phyloP scores from a whole-genome alignment of 2,329 filamentous ascomycete genomes.

The Peltaster fructicola region DNA sequence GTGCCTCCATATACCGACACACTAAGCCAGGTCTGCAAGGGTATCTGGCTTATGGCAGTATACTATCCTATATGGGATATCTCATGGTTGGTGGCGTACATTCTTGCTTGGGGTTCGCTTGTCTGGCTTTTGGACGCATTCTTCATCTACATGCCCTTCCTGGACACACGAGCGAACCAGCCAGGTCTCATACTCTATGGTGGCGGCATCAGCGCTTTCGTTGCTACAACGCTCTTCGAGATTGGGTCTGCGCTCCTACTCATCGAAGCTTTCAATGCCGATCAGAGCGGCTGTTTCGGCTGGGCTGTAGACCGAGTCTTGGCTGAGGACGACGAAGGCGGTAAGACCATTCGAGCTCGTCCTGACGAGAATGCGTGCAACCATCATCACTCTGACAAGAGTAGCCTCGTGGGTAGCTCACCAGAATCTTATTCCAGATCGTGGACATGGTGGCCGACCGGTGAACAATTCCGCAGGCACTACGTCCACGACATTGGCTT shows the following conservation, averaged over 20 bases:
- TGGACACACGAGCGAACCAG: slow-evolving; percentile 36
- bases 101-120: slow-evolving; percentile 34
- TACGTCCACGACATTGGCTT: slow-evolving; percentile 47
- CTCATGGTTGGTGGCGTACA: slow-evolving; percentile 35
- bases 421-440: slow-evolving; percentile 5
- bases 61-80: slow-evolving; percentile 38
- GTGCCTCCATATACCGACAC: slow-evolving; percentile 20
- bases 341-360: slow-evolving; percentile 1
- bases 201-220: slow-evolving; percentile 44
- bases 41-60: slow-evolving; percentile 32
- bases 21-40: slow-evolving; percentile 16
- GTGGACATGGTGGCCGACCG: slow-evolving; percentile 45
- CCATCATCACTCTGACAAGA: slow-evolving; percentile 1
- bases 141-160: slow-evolving; percentile 45
- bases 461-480: slow-evolving; percentile 38
- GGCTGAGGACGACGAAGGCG: neutral
- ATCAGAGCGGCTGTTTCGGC: slow-evolving; percentile 44
- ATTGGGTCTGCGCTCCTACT: slow-evolving; percentile 42
- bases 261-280: slow-evolving; percentile 47
- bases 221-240: slow-evolving; percentile 53
- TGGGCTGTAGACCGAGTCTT: slow-evolving; percentile 43
- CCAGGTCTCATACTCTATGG: slow-evolving; percentile 33
- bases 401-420: neutral
- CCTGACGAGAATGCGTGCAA: slow-evolving; percentile 1
- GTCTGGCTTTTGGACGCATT: slow-evolving; percentile 38